Evolutionary conservation across 257 asterid genomes (phyloP).

Genomic region (Marsdenia floribunda): DNA sequence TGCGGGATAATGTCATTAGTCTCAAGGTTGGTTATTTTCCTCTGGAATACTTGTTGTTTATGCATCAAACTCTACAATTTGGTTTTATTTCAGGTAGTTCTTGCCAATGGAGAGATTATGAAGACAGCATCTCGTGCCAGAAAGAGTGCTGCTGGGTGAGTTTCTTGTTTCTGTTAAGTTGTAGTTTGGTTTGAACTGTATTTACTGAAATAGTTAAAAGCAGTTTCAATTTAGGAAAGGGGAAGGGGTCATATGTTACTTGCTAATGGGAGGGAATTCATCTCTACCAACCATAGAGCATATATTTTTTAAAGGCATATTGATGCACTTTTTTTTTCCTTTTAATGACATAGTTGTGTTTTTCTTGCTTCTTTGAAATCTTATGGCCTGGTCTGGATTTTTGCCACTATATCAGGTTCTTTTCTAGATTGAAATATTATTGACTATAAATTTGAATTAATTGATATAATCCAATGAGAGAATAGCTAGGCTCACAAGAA

Average conservation of each 20-base stretch:
- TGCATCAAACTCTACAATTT: constrained; percentile 18
- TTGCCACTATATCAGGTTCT: background rate
- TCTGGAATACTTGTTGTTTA: constrained; percentile 15
- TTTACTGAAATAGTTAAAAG: background rate
- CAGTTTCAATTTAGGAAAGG: background rate
- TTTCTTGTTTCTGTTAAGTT: constrained; percentile 14
- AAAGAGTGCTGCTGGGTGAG: constrained; percentile 97
- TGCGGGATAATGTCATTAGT: constrained; percentile 96
- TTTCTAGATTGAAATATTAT: background rate
- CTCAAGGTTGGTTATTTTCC: constrained; percentile 66
- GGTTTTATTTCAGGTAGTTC: constrained; percentile 59
- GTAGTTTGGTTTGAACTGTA: background rate
- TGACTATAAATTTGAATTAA: background rate
- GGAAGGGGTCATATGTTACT: too few species aligned
- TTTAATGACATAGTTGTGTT: background rate
- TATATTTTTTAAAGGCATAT: too few species aligned
- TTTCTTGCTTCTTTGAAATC: background rate
- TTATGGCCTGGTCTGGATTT: background rate
- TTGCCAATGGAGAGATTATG: constrained; percentile 82
- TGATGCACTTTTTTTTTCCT: too few species aligned
- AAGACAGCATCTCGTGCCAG: constrained; percentile 98
- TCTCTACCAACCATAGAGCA: too few species aligned
- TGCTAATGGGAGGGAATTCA: too few species aligned
- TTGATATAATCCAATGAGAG: background rate
- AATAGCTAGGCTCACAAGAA: background rate